These are phyloP conservation scores for Fusarium setosum DNA, from an alignment of 2,329 filamentous ascomycete species.

Conservation along the genomic window DNA sequence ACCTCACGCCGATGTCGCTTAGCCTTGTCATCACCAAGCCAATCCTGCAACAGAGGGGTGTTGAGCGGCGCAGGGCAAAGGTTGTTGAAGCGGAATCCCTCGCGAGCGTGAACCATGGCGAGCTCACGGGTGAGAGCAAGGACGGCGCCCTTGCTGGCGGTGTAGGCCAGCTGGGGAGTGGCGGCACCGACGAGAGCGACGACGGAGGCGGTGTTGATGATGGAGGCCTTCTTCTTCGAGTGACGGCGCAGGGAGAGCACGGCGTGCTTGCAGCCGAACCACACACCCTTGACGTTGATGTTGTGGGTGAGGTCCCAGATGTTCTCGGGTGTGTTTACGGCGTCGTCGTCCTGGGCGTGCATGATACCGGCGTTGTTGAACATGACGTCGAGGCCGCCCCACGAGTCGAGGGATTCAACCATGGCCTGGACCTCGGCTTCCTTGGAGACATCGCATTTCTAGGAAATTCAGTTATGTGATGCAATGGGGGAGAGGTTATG, in stretches of 20 bases:
- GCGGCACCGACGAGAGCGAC: constrained; percentile 89
- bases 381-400: constrained; percentile 90
- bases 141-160: constrained; percentile 92
- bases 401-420: constrained; percentile 80
- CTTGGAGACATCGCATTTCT: constrained; percentile 81
- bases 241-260: constrained; percentile 83
- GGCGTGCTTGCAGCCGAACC: constrained; percentile 94
- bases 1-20: constrained; percentile 88
- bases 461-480: neutral
- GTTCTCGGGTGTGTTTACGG: constrained; percentile 84
- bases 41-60: constrained; percentile 91
- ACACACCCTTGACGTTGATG: constrained; percentile 99
- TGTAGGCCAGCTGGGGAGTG: constrained; percentile 92
- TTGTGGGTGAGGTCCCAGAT: constrained; percentile 95
- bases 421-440: constrained; percentile 81
- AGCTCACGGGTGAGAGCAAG: constrained; percentile 90
- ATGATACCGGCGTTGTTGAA: constrained; percentile 99
- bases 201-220: constrained; percentile 94
- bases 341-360: constrained; percentile 85
- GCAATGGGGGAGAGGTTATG: neutral
- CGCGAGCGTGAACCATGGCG: constrained; percentile 90
- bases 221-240: constrained; percentile 80
- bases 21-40: constrained; percentile 86
- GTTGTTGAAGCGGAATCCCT: constrained; percentile 89
- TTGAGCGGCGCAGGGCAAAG: constrained; percentile 93